Percentiles rank a stretch among this genome's conserved stretches.
Conservation (phyloP, 192 early-diverging fungal genomes). For the Umbelopsis vinacea region DNA sequence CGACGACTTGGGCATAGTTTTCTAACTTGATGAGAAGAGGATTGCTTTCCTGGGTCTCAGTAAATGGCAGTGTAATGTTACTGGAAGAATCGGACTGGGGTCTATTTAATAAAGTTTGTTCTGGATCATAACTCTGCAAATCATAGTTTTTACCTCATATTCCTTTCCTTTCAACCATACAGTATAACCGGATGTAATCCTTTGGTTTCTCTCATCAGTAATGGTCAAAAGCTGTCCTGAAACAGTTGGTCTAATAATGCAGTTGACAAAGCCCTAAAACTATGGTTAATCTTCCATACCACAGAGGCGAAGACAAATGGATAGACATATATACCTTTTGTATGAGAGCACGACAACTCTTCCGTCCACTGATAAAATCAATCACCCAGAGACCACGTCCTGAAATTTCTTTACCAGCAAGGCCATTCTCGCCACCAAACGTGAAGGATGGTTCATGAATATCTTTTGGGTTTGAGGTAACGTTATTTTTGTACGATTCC, state of each 20-base stretch:
- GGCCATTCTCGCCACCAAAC: slow-evolving; percentile 32
- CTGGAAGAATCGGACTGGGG: slow-evolving; percentile 45
- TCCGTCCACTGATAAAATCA: slow-evolving; percentile 48
- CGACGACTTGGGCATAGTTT: slow-evolving; percentile 34
- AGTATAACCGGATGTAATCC: slow-evolving; percentile 25
- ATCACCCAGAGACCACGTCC: slow-evolving; percentile 53
- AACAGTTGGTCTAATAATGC: slow-evolving; percentile 43
- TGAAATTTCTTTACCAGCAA: slow-evolving; percentile 40
- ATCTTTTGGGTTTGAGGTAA: slow-evolving; percentile 17
- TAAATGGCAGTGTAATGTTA: slow-evolving; percentile 49
- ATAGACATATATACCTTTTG: slow-evolving; percentile 41
- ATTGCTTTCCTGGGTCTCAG: background rate
- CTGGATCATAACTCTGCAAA: background rate
- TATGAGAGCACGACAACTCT: slow-evolving; percentile 45
- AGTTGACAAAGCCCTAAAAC: slow-evolving; percentile 47
- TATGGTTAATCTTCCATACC: background rate
- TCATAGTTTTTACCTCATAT: slow-evolving; percentile 43
- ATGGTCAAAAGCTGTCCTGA: slow-evolving; percentile 50
- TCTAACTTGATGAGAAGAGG: slow-evolving; percentile 33
- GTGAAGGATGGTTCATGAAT: slow-evolving; percentile 31
- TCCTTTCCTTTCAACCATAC: slow-evolving; percentile 45
- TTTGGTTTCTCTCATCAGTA: slow-evolving; percentile 44
- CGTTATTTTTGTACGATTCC: slow-evolving; percentile 34
- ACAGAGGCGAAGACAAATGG: background rate
- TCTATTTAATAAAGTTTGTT: background rate